These are phyloP conservation scores for Komagataella kurtzmanii DNA, from an alignment of 805 yeast genomes.

Conservation along the genomic window DNA sequence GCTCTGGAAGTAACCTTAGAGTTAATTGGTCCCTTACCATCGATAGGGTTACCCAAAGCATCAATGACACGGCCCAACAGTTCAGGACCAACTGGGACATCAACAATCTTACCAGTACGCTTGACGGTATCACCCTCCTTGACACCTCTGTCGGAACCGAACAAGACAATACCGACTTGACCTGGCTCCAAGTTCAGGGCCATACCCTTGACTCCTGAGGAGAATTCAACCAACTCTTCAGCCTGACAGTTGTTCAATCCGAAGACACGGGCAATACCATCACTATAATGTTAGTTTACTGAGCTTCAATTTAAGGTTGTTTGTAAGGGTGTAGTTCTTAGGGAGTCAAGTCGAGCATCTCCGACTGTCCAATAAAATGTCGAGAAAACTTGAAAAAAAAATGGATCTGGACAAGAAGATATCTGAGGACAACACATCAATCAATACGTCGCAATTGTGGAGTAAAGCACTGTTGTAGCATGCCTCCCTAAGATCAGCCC, in stretches of 20 bases:
- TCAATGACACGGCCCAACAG: conserved; percentile 98
- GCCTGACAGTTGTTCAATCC: conserved; percentile 99
- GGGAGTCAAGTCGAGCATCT: not conserved
- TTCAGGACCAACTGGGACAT: conserved; percentile 97
- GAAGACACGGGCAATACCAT: conserved; percentile 99
- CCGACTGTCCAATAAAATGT: not conserved
- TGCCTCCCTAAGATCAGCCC: conserved; percentile 2
- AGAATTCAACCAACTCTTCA: conserved; percentile 98
- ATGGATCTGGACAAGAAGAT: not conserved
- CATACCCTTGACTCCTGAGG: conserved; percentile 99
- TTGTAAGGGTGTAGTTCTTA: not conserved
- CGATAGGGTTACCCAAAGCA: conserved; percentile 98
- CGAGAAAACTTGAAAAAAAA: conserved; percentile 1
- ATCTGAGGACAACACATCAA: not conserved
- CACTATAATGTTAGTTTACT: conserved; percentile 46
- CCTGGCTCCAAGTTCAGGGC: conserved; percentile 99
- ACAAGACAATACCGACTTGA: conserved; percentile 99
- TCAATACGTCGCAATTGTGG: conserved; percentile 1
- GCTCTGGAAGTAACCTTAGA: conserved; percentile 82
- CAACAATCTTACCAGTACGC: conserved; percentile 99
- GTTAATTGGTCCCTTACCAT: conserved; percentile 98
- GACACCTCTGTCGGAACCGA: conserved; percentile 97
- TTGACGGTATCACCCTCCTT: conserved; percentile 99
- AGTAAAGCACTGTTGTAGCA: not conserved
- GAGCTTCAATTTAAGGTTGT: not conserved